Base-by-base conservation (phyloP, 2,329 filamentous ascomycete genomes). In the Paecilomyces dactylethromorphus region DNA sequence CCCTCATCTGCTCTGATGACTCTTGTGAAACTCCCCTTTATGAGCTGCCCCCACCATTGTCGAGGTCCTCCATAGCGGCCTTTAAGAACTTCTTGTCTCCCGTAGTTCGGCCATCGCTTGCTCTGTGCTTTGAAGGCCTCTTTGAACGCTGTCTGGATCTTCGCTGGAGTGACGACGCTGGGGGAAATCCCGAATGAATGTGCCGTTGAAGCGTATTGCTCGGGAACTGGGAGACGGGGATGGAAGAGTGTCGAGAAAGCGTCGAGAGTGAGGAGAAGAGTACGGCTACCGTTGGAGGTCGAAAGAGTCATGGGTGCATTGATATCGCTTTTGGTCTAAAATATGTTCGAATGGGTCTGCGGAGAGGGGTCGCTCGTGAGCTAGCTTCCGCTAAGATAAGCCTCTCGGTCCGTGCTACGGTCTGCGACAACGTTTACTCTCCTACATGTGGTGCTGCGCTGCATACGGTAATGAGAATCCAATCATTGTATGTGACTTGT, bases 41-140 rank as follows among this genome's bases (percentile, higher is more conserved):
- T 75, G 18, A 80, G 68, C 53, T 74, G 73, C 32, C 68, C 68
- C 78, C 78, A 80, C 78, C 78, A 79, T 59, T 76, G 70, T 56
- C 66, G 65, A 0, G 78, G 76, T 0, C 76, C 75, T 3, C 66
- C 69, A 33, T 75, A 75, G 58, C 64, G 65, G 0, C 69, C 72
- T 6, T 68, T 68, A 3, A 76, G 65, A 10, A 70, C 72, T 33
- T 69, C 67, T 0, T 70, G 67, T 15, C 77, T 75, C 1, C 78
- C 78, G 62, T 79, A 80, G 62, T 79, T 79, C 3, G 77, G 77
- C 33, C 69, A 70, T 1, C 56, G 60, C 10, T 62, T 58, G 10
- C 63, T 63, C 50, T 76, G 70, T 0, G 64, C 65, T 57, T 72
- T 74, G 66, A 66, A 76, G 0, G 63, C 66, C 0, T 67, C 62